Base-by-base conservation (phyloP, 768 basidiomycete genomes). In the Xerocomus spinulosus region DNA sequence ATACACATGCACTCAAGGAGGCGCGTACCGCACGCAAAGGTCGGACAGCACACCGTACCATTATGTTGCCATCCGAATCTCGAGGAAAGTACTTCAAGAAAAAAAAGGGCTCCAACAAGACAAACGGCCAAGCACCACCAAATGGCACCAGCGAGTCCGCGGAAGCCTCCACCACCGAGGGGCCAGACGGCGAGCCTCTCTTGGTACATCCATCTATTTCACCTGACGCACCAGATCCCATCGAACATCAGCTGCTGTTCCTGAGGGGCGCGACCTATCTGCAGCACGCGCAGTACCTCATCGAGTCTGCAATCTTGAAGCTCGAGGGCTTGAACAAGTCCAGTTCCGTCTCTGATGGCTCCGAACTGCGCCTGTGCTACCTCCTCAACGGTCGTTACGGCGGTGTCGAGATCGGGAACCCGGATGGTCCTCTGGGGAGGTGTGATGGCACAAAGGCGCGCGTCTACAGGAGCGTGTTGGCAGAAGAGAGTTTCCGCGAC, bases 171-270 rank as follows among this genome's bases (percentile, higher is more conserved):
- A 66, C 60, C 9, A 54, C 67, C 12, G 80, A 83, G 17, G 75
- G 62, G 5, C 64, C 66, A 9, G 79, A 81, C 44, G 75, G 73
- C 13, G 83, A 80, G 42, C 69, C 71, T 0, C 64, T 75, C 15
- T 62, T 74, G 32, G 63, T 83, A n/a, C 88, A 89, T 60, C 82
- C 85, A 4, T 89, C 87, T 6, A 77, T 81, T 26, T 75, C 81
- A 4, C 83, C 86, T 5, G 82, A 85, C 53, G 85, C 88, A 10
- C 91, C 92, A 0, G 87, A 92, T 48, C 88, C 92, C 30, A 81
- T 93, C 46, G 92, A 94, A 60, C 83, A 82, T 0, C 92, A 93
- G 58, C 70, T 88, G 20, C 68, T 91, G 25, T 94, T 94, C 70
- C 72, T 90, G 24, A 83, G 92, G 38, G 92, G 86, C 3, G 83